A percentile compares a stretch with the other conserved stretches of the same genome.
Evolutionary conservation across 148 eudicot genomes (phyloP).

Genomic region (Rhododendron simsii): DNA sequence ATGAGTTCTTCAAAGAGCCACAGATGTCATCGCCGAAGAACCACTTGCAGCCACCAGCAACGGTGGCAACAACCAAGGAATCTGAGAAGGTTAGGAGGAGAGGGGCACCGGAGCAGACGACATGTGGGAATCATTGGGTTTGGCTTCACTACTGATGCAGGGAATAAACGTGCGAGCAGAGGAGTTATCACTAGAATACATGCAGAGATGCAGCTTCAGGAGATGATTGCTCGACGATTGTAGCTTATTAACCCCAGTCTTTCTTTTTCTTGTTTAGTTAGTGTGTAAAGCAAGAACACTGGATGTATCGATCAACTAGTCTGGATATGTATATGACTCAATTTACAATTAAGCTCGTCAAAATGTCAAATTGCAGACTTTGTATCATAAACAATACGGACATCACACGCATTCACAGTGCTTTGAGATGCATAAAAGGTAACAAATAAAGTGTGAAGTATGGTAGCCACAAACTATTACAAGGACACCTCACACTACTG

Average conservation of each 20-base stretch:
- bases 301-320: neutral
- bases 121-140: constrained; percentile 46
- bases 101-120: constrained; percentile 28
- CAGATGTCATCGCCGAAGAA: neutral
- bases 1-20: constrained; percentile 30
- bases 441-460: neutral
- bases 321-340: neutral
- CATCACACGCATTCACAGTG: neutral
- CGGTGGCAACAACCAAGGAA: neutral
- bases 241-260: constrained; percentile 9
- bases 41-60: neutral
- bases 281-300: neutral
- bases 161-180: constrained; percentile 56
- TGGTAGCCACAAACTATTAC: neutral
- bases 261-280: neutral
- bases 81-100: neutral
- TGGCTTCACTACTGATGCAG: constrained; percentile 43
- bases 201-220: constrained; percentile 49
- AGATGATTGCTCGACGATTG: constrained; percentile 33
- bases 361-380: neutral
- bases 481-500: neutral
- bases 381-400: neutral
- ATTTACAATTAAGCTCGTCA: neutral
- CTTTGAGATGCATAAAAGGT: neutral
- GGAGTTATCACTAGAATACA: constrained; percentile 45